These are phyloP conservation scores for Chlamydomonas schloesseri DNA, from an alignment of 139 green algal genomes.

Conservation along the genomic window DNA sequence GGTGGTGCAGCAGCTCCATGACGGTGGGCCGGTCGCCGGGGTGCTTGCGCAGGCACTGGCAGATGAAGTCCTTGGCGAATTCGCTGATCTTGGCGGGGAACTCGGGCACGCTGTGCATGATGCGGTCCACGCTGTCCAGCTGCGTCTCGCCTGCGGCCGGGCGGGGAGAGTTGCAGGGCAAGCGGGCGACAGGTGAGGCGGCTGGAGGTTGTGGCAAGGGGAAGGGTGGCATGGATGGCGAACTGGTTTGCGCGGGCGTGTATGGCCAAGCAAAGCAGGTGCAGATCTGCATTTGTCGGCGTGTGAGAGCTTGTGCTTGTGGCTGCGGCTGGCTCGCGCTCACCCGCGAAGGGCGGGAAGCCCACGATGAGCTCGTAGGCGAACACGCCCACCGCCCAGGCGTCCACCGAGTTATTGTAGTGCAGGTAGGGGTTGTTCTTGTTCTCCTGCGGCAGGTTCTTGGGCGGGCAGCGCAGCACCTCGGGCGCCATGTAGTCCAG, in stretches of 20 bases:
- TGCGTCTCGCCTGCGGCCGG: slow-evolving; percentile 58
- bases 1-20: slow-evolving; percentile 76
- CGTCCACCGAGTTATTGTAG: slow-evolving; percentile 68
- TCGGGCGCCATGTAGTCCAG: slow-evolving; percentile 70
- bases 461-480: slow-evolving; percentile 70
- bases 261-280: too few species aligned
- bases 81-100: slow-evolving; percentile 62
- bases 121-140: slow-evolving; percentile 62
- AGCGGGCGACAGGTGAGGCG: too few species aligned
- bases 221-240: too few species aligned
- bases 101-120: slow-evolving; percentile 59
- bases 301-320: too few species aligned
- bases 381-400: slow-evolving; percentile 89
- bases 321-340: neutral
- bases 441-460: slow-evolving; percentile 71
- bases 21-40: slow-evolving; percentile 64
- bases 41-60: slow-evolving; percentile 72
- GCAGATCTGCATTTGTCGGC: too few species aligned
- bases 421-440: slow-evolving; percentile 65
- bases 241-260: too few species aligned
- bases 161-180: too few species aligned
- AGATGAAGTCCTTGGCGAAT: slow-evolving; percentile 64
- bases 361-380: slow-evolving; percentile 89
- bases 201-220: too few species aligned
- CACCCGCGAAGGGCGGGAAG: slow-evolving; percentile 78